Evolutionary conservation across 2,329 filamentous ascomycete species (phyloP).

Genomic region (Penicillium paneum): DNA sequence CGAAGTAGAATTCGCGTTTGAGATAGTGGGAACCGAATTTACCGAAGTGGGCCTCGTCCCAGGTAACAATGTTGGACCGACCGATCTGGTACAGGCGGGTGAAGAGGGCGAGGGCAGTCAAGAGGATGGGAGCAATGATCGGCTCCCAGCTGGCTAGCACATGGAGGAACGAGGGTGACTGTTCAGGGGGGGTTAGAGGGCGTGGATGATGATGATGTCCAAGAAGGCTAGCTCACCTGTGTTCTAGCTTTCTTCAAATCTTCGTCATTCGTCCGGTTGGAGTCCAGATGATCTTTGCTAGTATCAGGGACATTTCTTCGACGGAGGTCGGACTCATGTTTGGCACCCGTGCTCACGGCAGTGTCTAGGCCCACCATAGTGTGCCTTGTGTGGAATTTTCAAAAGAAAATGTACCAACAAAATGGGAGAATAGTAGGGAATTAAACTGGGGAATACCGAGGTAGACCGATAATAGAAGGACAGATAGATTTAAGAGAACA

Average conservation of each 20-base stretch:
- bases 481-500: conserved; percentile 17
- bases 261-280: conserved; percentile 22
- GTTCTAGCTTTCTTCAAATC: conserved; percentile 36
- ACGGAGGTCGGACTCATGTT: conserved; percentile 37
- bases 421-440: background rate
- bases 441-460: background rate
- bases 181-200: conserved; percentile 6
- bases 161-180: conserved; percentile 39
- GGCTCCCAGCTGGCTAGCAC: conserved; percentile 58
- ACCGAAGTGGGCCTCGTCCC: conserved; percentile 67
- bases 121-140: conserved; percentile 61
- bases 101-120: conserved; percentile 62
- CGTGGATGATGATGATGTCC: background rate
- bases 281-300: conserved; percentile 27
- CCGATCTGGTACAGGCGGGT: conserved; percentile 67
- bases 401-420: background rate
- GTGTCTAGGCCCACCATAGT: conserved; percentile 34
- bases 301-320: conserved; percentile 42
- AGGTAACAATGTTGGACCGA: conserved; percentile 68
- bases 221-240: conserved; percentile 29
- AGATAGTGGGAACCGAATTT: conserved; percentile 99
- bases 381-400: background rate
- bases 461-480: background rate
- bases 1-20: conserved; percentile 99
- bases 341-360: conserved; percentile 36